Conservation (phyloP, 495 filamentous ascomycete species). For the Penicillium ochrochloron region DNA sequence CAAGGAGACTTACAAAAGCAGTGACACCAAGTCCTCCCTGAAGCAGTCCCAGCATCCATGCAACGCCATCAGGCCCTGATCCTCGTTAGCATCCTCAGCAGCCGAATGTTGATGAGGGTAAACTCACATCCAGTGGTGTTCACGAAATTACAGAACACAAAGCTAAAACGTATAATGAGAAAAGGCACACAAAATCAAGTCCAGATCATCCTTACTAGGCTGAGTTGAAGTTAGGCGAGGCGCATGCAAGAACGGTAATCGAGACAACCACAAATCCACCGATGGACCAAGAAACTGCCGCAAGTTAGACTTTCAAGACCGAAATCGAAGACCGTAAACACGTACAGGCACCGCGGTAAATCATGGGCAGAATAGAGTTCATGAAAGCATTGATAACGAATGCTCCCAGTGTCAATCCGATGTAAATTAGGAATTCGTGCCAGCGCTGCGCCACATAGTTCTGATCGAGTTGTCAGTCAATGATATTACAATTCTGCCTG, state of each 20-base stretch:
- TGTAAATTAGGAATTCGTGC: constrained; percentile 76
- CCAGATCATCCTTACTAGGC: constrained; percentile 54
- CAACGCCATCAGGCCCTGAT: constrained; percentile 60
- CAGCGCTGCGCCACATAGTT: constrained; percentile 58
- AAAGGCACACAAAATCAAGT: constrained; percentile 42
- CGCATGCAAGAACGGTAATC: constrained; percentile 64
- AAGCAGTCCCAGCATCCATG: constrained; percentile 62
- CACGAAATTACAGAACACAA: constrained; percentile 59
- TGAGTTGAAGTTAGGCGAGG: constrained; percentile 62
- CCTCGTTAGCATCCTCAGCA: constrained; percentile 19
- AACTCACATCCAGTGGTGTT: constrained; percentile 58
- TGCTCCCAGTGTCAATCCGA: constrained; percentile 61
- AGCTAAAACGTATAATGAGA: constrained; percentile 48
- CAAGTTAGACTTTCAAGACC: constrained; percentile 13
- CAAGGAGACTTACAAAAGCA: constrained; percentile 48
- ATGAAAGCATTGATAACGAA: constrained; percentile 70
- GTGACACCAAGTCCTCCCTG: constrained; percentile 64
- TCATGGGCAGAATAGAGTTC: constrained; percentile 66
- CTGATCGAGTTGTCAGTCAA: constrained; percentile 18
- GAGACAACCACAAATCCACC: constrained; percentile 67
- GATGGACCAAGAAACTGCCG: constrained; percentile 64
- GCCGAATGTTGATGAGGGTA: background rate
- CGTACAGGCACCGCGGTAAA: constrained; percentile 54
- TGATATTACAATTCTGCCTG: background rate
- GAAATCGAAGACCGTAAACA: background rate